Base-by-base conservation (phyloP, 1,284 basidiomycete species). In the Ceratorhiza oryzae-sativae region DNA sequence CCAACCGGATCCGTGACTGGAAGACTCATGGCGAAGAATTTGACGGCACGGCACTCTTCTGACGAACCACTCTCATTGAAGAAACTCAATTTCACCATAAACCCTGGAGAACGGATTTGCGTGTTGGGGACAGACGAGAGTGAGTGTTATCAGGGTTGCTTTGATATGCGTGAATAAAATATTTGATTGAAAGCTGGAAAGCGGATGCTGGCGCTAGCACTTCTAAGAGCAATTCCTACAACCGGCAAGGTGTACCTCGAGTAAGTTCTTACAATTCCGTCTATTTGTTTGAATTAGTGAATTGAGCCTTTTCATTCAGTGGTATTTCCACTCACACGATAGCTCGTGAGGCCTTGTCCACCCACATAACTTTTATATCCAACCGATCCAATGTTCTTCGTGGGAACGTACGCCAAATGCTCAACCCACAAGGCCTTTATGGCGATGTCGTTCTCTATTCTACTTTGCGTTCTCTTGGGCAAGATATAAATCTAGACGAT, bases 251-350 rank as follows among this genome's bases (percentile, higher is more conserved):
- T 68, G 12, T 68, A 45, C 30, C 55, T 42, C 15, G 65, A 68
- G 65, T 68, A 32, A 49, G 63, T 32, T n/a, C 18, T 9, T 3
- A 39, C 42, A 18, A 18, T 23, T 58, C 48, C n/a, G 18, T 5
- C 36, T 36, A 20, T 41, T 55, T 25, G 9, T 45, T 42, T 20
- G 36, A 2, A 1, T 42, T 53, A 8, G 5, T 53, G 12, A 36
- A 9, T 48, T n/a, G 45, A 36, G 2, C 10, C 9, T 13, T 20
- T 13, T 27, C n/a, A 5, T 6, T n/a, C 32, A 68, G 65, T 34
- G 65, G 65, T 34, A 30, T 68, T 10, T 55, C 51, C 2, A 68
- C 65, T 18, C 65, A 68, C 20, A 58, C 65, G 1, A 42, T 58
- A 23, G 39, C 53, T 32, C 65, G 39, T 4, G 36, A 53, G 23